Evolutionary conservation across 352 stramenopile genomes (phyloP).

Genomic region (Globisporangium emineosum): DNA sequence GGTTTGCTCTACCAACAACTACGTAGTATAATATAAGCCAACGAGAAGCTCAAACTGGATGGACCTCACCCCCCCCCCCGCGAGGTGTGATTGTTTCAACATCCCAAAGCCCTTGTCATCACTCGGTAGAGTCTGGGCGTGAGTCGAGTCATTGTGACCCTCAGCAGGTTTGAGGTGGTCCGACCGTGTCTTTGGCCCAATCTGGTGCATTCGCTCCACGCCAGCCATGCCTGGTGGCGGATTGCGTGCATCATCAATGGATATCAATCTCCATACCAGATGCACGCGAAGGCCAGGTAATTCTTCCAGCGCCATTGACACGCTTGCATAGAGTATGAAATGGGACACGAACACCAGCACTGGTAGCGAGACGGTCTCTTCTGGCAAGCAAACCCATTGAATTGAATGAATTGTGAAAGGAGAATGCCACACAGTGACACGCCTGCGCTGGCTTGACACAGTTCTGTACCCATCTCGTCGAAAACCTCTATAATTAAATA

Average conservation of each 20-base stretch:
- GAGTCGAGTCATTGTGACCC: neutral
- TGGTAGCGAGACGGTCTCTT: neutral
- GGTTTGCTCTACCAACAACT: neutral
- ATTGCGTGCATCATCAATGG: neutral
- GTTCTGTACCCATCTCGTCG: slow-evolving; percentile 7
- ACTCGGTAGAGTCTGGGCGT: neutral
- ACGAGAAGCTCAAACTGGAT: neutral
- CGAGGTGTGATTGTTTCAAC: neutral
- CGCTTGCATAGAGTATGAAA: slow-evolving; percentile 4
- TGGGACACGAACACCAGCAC: neutral
- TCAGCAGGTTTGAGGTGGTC: neutral
- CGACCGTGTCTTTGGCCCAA: neutral
- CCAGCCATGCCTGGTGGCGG: neutral
- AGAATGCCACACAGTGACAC: neutral
- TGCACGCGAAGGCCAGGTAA: neutral
- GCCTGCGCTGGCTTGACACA: slow-evolving; percentile 11
- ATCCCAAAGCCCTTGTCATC: neutral
- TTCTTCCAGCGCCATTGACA: slow-evolving; percentile 2
- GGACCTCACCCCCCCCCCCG: too few relatives aligned
- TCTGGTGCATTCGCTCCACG: neutral
- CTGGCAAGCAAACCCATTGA: neutral
- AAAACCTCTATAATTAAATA: neutral
- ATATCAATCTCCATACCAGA: neutral
- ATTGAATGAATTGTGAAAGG: neutral
- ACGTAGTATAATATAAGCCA: too few relatives aligned